A percentile compares a stretch with the other conserved stretches of the same genome.
These are phyloP conservation scores for Ascochyta lentis DNA, from an alignment of 2,329 filamentous ascomycete genomes.

Conservation along the genomic window DNA sequence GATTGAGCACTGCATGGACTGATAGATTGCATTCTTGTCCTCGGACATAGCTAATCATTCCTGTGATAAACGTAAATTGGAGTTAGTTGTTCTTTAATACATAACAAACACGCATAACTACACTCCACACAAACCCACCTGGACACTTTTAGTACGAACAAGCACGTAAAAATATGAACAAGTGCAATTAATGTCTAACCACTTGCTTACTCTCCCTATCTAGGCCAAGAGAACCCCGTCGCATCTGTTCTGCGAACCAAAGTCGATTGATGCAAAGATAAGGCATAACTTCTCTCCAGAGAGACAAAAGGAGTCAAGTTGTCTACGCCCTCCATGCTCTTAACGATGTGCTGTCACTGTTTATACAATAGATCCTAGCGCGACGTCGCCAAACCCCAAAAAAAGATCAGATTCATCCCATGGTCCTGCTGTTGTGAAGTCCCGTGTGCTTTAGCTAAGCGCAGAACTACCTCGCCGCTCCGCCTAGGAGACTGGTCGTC, in stretches of 20 bases:
- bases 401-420: background rate
- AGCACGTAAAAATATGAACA: conserved; percentile 8
- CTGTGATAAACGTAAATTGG: too few species aligned
- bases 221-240: background rate
- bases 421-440: background rate
- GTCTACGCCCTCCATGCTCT: conserved; percentile 19
- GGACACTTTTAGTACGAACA: too few species aligned
- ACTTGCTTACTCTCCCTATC: background rate
- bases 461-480: background rate
- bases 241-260: background rate
- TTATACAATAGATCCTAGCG: conserved; percentile 23
- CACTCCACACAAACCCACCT: too few species aligned
- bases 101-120: too few species aligned
- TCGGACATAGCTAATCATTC: too few species aligned
- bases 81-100: too few species aligned
- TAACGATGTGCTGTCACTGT: conserved; percentile 9
- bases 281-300: background rate
- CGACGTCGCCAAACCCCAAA: conserved; percentile 3
- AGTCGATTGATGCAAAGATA: background rate
- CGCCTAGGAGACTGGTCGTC: conserved; percentile 20
- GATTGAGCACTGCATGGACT: too few species aligned
- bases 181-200: conserved; percentile 14
- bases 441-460: background rate
- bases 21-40: too few species aligned
- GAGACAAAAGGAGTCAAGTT: conserved; percentile 29